Evolutionary conservation across 495 filamentous ascomycete species (phyloP).

Genomic region (Penicillium psychrofluorescens): DNA sequence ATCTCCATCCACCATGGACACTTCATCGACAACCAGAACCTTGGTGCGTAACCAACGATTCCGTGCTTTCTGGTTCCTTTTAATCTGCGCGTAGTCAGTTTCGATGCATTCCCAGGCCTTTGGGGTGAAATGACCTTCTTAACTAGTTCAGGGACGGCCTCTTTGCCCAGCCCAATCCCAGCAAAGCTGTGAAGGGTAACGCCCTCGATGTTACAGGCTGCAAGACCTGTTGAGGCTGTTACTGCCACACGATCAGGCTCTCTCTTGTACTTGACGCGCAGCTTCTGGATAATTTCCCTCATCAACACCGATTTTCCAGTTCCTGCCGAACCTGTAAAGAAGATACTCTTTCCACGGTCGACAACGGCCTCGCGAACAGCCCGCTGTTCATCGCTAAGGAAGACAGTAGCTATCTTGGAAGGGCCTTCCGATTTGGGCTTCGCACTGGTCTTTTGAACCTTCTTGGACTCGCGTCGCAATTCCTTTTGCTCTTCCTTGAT

Average conservation of each 20-base stretch:
- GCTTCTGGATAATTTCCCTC: conserved; percentile 74
- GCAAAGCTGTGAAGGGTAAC: conserved; percentile 94
- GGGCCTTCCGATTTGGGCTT: conserved; percentile 10
- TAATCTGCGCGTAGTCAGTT: conserved; percentile 46
- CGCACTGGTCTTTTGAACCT: conserved; percentile 26
- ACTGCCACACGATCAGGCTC: conserved; percentile 82
- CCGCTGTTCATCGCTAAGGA: conserved; percentile 77
- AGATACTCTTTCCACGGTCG: conserved; percentile 74
- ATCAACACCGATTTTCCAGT: conserved; percentile 96
- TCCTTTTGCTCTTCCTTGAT: conserved; percentile 77
- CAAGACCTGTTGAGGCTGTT: conserved; percentile 91
- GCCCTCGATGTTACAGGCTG: conserved; percentile 93
- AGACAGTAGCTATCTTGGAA: conserved; percentile 49
- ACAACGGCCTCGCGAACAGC: conserved; percentile 76
- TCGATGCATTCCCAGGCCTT: neutral
- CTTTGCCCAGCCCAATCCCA: conserved; percentile 92
- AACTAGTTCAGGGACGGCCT: conserved; percentile 69
- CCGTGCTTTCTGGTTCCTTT: conserved; percentile 78
- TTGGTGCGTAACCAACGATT: conserved; percentile 83
- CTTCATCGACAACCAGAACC: conserved; percentile 84
- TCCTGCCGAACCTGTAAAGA: conserved; percentile 96
- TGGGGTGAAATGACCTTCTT: conserved; percentile 50
- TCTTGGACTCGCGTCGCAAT: conserved; percentile 56
- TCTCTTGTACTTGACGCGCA: conserved; percentile 64
- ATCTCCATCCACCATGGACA: conserved; percentile 97